Base-by-base conservation (phyloP, 768 basidiomycete genomes). In the Boletus tylopilopsis region DNA sequence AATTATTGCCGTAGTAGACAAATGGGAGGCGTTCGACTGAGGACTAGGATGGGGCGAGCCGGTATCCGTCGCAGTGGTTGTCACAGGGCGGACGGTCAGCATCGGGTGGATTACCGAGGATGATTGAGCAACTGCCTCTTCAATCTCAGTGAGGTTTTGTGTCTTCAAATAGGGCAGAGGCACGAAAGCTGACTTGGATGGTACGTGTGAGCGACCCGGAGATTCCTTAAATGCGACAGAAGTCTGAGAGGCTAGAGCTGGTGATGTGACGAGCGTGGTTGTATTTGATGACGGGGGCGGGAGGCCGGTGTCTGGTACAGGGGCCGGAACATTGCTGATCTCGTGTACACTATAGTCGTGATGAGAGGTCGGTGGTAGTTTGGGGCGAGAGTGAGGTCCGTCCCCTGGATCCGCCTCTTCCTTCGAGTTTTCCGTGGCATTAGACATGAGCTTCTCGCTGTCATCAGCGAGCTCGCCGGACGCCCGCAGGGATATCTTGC, bases 1-100 rank as follows among this genome's bases (percentile, higher is more conserved):
- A 22, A 79, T 71, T 50, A 85, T 76, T 21, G 77, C 63, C 5
- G 76, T 68, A 1, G 74, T 69, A 47, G 80, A 72, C 38, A 84
- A 55, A 51, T 73, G 74, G 36, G 63, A 30, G 11, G 36, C 41
- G 38, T 46, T 51, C n/a, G 53, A 27, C 34, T 58, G 57, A 21
- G 60, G 51, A 25, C 45, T 41, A 19, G 19, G 49, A 50, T 45
- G 19, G 10, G 18, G 42, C 39, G 50, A 32, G 10, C 27, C 40
- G 27, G 36, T 50, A 3, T n/a, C 27, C 4, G 53, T 21, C 10
- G 47, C 38, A 19, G 51, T 24, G 22, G 35, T 30, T 27, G 19
- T 43, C 16, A 29, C 25, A n/a, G 59, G 47, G 29, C 24, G 49
- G 23, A 22, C 23, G 30, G 57, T 44, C 18, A 42, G 21, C 15